Base-by-base conservation (phyloP, 371 early-diverging fungal species). In the Mortierella sp. region DNA sequence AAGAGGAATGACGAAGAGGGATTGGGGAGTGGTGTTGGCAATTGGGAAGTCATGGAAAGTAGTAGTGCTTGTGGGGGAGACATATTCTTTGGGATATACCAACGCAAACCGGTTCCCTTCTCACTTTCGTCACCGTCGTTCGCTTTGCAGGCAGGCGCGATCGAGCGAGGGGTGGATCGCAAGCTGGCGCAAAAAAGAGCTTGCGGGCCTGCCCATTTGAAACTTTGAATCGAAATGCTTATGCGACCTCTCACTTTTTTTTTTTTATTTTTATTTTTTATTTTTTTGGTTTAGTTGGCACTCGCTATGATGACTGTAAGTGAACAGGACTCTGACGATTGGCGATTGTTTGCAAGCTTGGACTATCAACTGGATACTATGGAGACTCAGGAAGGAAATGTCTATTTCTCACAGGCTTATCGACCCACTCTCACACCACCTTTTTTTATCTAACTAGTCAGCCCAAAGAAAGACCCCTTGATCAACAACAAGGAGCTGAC, bases 401-500 rank as follows among this genome's bases (percentile, higher is more conserved):
- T 14, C 39, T 61, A 10, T 41, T 31, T 10, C 0, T 31, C 37
- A 6, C 7, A 43, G 50, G 22, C 6, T 63, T 45, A 61, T 26
- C n/a, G 14, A 22, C 34, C 52, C 9, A 7, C 10, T n/a, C 14
- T 4, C 22, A 40, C 22, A 19, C 0, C 52, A 3, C 11, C 8
- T 19, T 14, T 24, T 34, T 34, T 68, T 16, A 64, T 74, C 8
- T 24, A 68, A 34, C 55, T 19, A 53, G 66, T 10, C 16, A n/a
- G 16, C 68, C 45, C 29, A 22, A 16, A 65, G 16, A 76, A 77
- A 48, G 83, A 75, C 1, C 73, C 83, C 0, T 24, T 82, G 58
- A 64, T 82, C 55, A 82, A 72, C 48, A 64, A 43, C 39, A 66
- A 70, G 53, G 83, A 82, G 24, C 39, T 82, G 24, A 64, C 83